A percentile compares a stretch with the other conserved stretches of the same genome.
Conservation (phyloP, 495 filamentous ascomycete genomes). For the Aspergillus ostianus region DNA sequence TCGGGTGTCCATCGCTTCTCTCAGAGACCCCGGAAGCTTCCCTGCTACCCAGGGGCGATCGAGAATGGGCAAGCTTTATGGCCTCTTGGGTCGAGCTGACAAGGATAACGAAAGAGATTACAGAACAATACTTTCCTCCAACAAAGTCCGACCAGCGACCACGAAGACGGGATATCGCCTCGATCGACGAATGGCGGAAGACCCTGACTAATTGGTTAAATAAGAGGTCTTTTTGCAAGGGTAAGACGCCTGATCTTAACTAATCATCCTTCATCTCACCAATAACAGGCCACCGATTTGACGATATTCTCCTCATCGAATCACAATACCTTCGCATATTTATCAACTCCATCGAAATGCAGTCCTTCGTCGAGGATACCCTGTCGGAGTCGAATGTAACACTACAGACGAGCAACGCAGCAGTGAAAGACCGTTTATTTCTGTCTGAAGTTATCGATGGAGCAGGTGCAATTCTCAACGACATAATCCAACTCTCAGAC, state of each 20-base stretch:
- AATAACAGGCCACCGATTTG: slow-evolving; percentile 4
- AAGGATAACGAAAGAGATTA: slow-evolving; percentile 29
- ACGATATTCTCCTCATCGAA: slow-evolving; percentile 30
- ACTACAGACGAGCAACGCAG: slow-evolving; percentile 14
- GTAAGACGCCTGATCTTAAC: slow-evolving; percentile 13
- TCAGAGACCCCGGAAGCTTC: slow-evolving; percentile 16
- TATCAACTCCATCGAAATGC: slow-evolving; percentile 38
- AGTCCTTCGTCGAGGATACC: slow-evolving; percentile 33
- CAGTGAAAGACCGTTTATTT: slow-evolving; percentile 30
- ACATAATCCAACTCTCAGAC: slow-evolving; percentile 15
- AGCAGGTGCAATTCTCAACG: slow-evolving; percentile 29
- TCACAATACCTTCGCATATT: slow-evolving; percentile 39
- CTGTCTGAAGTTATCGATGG: slow-evolving; percentile 42
- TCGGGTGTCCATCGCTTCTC: slow-evolving; percentile 38
- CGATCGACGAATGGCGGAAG: slow-evolving; percentile 29
- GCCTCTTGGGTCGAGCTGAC: slow-evolving; percentile 32
- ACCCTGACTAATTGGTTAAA: slow-evolving; percentile 25
- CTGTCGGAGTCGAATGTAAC: slow-evolving; percentile 11
- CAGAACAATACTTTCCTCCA: slow-evolving; percentile 28
- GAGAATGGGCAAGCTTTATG: slow-evolving; percentile 21
- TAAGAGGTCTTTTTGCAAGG: slow-evolving; percentile 7
- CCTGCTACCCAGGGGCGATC: slow-evolving; percentile 6
- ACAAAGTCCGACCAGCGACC: too few relatives aligned
- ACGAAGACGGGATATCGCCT: slow-evolving; percentile 15
- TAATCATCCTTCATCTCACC: not conserved